Evolutionary conservation across 768 basidiomycete species (phyloP), one percentile per base, ranked within the genome.

Genomic region (Boletus rubescentipes): DNA sequence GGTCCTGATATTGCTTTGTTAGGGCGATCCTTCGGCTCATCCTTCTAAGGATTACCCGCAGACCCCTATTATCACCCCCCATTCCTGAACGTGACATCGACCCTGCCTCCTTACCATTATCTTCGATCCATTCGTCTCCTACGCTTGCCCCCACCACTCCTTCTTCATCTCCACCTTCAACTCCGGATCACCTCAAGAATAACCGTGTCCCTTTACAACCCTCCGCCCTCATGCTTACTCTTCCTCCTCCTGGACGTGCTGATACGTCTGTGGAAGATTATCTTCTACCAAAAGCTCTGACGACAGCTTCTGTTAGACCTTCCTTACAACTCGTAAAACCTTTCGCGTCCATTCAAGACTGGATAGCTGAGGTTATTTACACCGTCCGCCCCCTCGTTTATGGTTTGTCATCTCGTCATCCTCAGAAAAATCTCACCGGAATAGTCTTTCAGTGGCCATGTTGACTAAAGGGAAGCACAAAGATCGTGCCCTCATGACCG

Each of bases 81-180:
- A 84, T 93, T 49, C 93, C 94, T 14, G 90, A 93, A 70, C 84
- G 94, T 47, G 93, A 94, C 60, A 80, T 92, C 57, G 94, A 95
- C 68, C 87, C 89, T 5, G 77, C 87, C 6, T 76, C 79, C 42
- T 65, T 93, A 9, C 80, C 86, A 14, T 67, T 80, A 10, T 74
- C 75, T 36, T 82, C 79, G 26, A 74, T 76, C 49, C 67, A 76
- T 29, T 80, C 81, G 9, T 82, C 87, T 16, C 84, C 85, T 18
- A 84, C 84, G 5, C 73, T 84, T 40, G 82, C 75, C 29, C 77
- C 84, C 4, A 81, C 85, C 8, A 80, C 84, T 9, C 79, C 79
- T 14, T 72, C 76, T 1, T 72, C 76, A 18, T 86, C 86, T 5
- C 76, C 79, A 9, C 76, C 84, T 14, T 70, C 78, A 20, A 86